Conservation (phyloP, 2,329 filamentous ascomycete genomes). For the Leptodontidium sp. region DNA sequence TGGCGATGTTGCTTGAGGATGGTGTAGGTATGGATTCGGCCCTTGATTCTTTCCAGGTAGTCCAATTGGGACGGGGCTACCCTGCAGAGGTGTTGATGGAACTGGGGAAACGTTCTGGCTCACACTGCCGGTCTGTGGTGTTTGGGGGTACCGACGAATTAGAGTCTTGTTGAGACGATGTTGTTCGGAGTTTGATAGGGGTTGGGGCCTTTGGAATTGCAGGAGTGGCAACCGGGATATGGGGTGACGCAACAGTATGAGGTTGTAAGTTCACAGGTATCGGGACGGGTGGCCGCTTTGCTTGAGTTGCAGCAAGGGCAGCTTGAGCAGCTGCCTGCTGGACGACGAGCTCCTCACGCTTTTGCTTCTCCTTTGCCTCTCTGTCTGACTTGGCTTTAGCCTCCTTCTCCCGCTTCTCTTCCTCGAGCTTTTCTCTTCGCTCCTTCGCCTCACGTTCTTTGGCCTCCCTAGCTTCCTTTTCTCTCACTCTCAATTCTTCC, state of each 20-base stretch:
- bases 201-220: slow-evolving; percentile 83
- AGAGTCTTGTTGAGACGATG: slow-evolving; percentile 77
- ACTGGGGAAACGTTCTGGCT: slow-evolving; percentile 69
- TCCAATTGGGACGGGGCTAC: slow-evolving; percentile 69
- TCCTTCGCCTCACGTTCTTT: slow-evolving; percentile 65
- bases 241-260: slow-evolving; percentile 76
- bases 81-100: slow-evolving; percentile 68
- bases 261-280: slow-evolving; percentile 65
- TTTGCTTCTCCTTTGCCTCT: slow-evolving; percentile 58
- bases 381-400: slow-evolving; percentile 53
- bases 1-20: slow-evolving; percentile 71
- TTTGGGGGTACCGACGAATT: slow-evolving; percentile 71
- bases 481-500: slow-evolving; percentile 81
- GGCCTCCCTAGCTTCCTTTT: slow-evolving; percentile 78
- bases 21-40: slow-evolving; percentile 60
- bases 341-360: slow-evolving; percentile 53
- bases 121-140: slow-evolving; percentile 66
- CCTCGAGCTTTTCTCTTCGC: slow-evolving; percentile 65
- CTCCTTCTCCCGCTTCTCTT: slow-evolving; percentile 67
- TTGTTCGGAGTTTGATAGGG: slow-evolving; percentile 76
- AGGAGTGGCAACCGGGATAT: slow-evolving; percentile 80
- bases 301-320: slow-evolving; percentile 50
- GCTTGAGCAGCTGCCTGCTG: slow-evolving; percentile 45
- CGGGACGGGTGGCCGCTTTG: slow-evolving; percentile 57
- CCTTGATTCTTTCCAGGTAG: slow-evolving; percentile 65